Percentiles rank a stretch among this genome's conserved stretches.
phyloP scores from a whole-genome alignment of 352 stramenopile genomes.

The Phytophthora rubi region DNA sequence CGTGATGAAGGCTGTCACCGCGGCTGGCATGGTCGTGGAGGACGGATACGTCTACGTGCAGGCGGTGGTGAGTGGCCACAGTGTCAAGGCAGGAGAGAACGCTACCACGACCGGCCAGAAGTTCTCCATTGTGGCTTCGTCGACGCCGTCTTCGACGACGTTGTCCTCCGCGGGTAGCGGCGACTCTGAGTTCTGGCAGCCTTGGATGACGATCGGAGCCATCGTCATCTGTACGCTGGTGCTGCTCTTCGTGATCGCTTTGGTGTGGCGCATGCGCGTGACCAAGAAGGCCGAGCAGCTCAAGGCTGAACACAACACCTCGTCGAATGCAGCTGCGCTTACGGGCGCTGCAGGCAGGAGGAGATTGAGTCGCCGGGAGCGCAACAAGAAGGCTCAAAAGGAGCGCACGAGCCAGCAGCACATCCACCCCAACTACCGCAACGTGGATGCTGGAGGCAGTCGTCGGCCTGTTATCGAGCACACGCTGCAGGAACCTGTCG shows the following conservation, averaged over 20 bases:
- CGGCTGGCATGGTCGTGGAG: conserved; percentile 39
- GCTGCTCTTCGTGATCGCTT: conserved; percentile 61
- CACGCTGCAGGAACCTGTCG: background rate
- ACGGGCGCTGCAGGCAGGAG: conserved; percentile 20
- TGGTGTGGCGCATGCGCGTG: conserved; percentile 55
- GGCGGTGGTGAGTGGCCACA: conserved; percentile 63
- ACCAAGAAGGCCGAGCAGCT: conserved; percentile 32
- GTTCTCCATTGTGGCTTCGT: conserved; percentile 84
- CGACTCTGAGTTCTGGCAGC: conserved; percentile 59
- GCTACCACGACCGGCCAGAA: conserved; percentile 54
- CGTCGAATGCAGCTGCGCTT: conserved; percentile 15
- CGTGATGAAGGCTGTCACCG: conserved; percentile 36
- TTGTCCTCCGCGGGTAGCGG: conserved; percentile 19
- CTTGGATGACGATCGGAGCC: conserved; percentile 77
- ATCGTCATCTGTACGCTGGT: conserved; percentile 56
- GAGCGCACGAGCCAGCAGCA: conserved; percentile 27
- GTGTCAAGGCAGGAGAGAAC: conserved; percentile 65
- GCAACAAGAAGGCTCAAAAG: conserved; percentile 18
- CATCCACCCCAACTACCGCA: conserved; percentile 39
- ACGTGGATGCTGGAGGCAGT: conserved; percentile 31
- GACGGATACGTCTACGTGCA: conserved; percentile 61
- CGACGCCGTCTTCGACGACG: conserved; percentile 53
- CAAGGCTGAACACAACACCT: conserved; percentile 24
- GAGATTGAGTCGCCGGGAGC: conserved; percentile 18
- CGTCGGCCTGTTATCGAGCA: conserved; percentile 16